Evolutionary conservation across 176 grass and related monocot genomes (phyloP), one percentile per base, ranked within the genome.

Genomic region (Zea mays): DNA sequence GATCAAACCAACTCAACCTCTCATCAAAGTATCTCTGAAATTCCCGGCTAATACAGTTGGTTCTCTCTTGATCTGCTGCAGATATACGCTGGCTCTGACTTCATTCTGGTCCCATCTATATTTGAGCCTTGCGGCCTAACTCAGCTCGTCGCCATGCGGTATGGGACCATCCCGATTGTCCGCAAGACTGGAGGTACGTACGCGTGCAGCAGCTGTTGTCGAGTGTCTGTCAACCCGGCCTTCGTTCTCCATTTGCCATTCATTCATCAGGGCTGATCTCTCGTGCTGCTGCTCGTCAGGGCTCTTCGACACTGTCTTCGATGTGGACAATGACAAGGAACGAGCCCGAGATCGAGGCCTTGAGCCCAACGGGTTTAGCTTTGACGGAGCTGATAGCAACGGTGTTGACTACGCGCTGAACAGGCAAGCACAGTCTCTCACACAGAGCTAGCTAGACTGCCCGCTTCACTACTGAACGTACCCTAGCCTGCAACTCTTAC

Each of bases 91-190:
- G 94, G 89, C 57, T 81, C 94, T 42, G 91, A 97, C 82, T 93
- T 97, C 73, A 86, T 97, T 65, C 68, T 97, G 3, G 94, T 97
- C 12, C 94, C 94, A 57, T 97, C 94, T 9, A 78, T 97, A 39
- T 97, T 97, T 55, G 94, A 97, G 76, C 94, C 94, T 10, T 97
- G 91, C 4, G 94, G 94, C 5, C 84, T 97, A 80, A 97, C 89
- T 46, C 94, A 97, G 74, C 86, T 97, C 33, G 90, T 83, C 2
- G 94, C 94, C 41, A 97, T 97, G 94, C 82, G 94, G 56, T 93
- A 97, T 72, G 91, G 91, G 6, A 70, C 94, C 35, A 86, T 97
- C 45, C 94, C 94, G 16, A 75, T 97, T 51, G 91, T 97, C 72
- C 86, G 94, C 60, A 93, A 82, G 90, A 97, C 91, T 35, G 94